Evolutionary conservation across 2,329 filamentous ascomycete species (phyloP).

Genomic region (Hypoxylon sp.): DNA sequence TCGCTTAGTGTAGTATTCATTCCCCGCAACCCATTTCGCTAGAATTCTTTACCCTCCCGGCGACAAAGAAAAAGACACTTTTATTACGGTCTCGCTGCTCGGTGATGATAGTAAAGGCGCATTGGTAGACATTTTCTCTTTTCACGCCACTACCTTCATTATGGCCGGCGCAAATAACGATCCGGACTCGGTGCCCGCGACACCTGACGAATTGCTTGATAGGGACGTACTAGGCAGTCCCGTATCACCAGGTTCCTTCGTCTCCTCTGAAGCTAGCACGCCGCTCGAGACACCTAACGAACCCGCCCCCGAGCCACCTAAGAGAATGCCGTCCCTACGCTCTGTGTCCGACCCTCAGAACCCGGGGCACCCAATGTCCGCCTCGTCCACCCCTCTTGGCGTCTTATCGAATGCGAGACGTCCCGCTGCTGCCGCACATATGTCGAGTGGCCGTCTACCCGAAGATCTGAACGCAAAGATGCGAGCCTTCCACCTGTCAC

Average conservation of each 20-base stretch:
- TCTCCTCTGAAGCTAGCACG: conserved; percentile 65
- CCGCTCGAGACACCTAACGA: conserved; percentile 61
- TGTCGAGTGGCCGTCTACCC: conserved; percentile 60
- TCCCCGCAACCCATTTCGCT: conserved; percentile 21
- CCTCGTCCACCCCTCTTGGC: conserved; percentile 88
- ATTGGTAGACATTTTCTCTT: conserved; percentile 18
- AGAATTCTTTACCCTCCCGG: conserved; percentile 10
- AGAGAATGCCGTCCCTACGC: conserved; percentile 72
- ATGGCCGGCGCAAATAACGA: conserved; percentile 43
- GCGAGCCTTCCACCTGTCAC: conserved; percentile 63
- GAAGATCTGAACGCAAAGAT: conserved; percentile 65
- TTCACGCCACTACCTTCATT: conserved; percentile 19
- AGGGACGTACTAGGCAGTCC: conserved; percentile 57
- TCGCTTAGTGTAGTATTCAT: conserved; percentile 22
- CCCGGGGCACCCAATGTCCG: conserved; percentile 71
- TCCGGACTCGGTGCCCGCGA: conserved; percentile 59
- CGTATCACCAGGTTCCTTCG: conserved; percentile 62
- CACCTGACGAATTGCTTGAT: conserved; percentile 63
- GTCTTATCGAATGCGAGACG: conserved; percentile 77
- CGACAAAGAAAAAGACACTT: conserved; percentile 11
- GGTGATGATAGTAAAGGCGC: conserved; percentile 42
- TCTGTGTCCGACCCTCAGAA: conserved; percentile 71
- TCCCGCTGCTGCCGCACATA: conserved; percentile 59
- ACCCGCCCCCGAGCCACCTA: conserved; percentile 57
- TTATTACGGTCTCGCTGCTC: conserved; percentile 5